Evolutionary conservation across 2,329 filamentous ascomycete genomes (phyloP), one percentile per base, ranked within the genome.

Genomic region (Drechslerella dactyloides): DNA sequence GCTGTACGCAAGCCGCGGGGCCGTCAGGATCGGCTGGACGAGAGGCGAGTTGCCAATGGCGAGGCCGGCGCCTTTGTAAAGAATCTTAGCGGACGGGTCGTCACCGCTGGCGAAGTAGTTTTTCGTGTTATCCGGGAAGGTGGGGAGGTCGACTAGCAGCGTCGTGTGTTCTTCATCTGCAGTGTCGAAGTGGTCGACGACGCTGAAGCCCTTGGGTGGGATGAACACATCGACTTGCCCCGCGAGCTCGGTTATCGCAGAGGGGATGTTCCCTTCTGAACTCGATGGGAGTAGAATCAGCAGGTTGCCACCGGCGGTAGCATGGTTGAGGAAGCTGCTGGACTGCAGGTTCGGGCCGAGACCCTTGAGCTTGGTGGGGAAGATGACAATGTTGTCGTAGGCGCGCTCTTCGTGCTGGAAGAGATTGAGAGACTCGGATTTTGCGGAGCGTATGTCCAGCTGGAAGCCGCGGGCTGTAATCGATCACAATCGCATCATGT

Each of bases 171-270:
- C 92, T 55, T 87, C 78, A 2, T 93, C 89, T 44, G 89, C 91
- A 33, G 85, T 94, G 82, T 91, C 90, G 86, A 97, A 97, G 83
- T 99, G 94, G 81, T 97, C 94, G 73, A 97, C 89, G 4, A 96
- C 89, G 66, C 93, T 88, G 63, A 89, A 91, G 77, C 93, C 90
- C 81, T 96, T 93, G 37, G 86, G 82, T 42, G 94, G 91, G n/a
- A 97, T 86, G 75, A 88, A 84, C 78, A 99, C 90, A 78, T 97
- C 93, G 79, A 77, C 64, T 46, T 77, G 75, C 15, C 73, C 59
- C 1, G 74, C 75, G 24, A 77, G 70, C 55, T 77, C 76, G 40
- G 68, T 73, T 51, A 74, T 64, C 52, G 75, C 62, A 46, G 75
- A 73, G 1, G 89, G 88, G 15, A 89, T 81, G 54, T 24, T 63